Evolutionary conservation across 2,329 filamentous ascomycete species (phyloP), one percentile per base, ranked within the genome.

Genomic region (Curvularia eragrostidis): DNA sequence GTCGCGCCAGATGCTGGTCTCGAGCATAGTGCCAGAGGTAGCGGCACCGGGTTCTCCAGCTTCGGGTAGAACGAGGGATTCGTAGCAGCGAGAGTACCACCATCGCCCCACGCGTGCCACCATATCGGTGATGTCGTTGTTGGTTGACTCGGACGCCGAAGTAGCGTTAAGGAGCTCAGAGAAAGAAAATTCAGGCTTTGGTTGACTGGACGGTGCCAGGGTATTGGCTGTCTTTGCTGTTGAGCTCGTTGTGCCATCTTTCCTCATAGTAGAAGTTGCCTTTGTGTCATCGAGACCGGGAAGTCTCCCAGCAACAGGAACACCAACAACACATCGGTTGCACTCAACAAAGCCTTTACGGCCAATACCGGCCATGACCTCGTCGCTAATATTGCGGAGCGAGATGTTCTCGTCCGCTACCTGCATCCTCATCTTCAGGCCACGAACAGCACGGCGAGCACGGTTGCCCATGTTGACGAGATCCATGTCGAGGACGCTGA

Each of bases 1-100:
- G 72, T 97, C 90, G 46, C 83, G 84, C 89, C 93, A 98, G 65
- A 98, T 91, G 74, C 90, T 89, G 58, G 77, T 85, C 44, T 81
- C 79, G 47, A 80, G 78, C 1, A 75, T 61, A 41, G 67, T 65
- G 44, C 67, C 66, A 1, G 71, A 66, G 48, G 81, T 74, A 48
- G 73, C 67, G 8, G 65, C 69, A 24, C 66, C 71, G 6, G 69
- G 64, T 28, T 74, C 73, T 49, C 69, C 70, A 18, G 67, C 70
- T 54, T 74, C 71, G 6, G 74, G 71, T 3, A 82, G 67, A 8
- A 88, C 81, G 4, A 85, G 83, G 55, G 84, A 86, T 77, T 97
- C 94, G 75, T 97, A 98, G 80, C 94, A 97, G 51, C 90, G 87
- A 9, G 87, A 91, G 77, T 97, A 98, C 95, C 95, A 99, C 92